Base-by-base conservation (phyloP, 768 basidiomycete genomes). In the Boletellus ananiceps region DNA sequence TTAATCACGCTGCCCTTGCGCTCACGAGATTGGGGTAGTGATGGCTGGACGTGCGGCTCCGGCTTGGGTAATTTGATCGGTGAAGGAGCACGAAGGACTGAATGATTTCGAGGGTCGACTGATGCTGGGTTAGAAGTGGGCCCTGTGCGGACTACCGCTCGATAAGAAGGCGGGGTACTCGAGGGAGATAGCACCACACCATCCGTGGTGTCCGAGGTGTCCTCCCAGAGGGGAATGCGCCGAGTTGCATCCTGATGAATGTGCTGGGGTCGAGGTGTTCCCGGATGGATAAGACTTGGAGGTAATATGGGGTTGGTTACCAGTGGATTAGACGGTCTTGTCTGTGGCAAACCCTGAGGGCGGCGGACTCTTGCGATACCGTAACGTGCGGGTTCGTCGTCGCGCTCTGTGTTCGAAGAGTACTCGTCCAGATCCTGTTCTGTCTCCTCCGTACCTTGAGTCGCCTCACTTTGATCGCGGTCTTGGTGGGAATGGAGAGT, bases 1-100 rank as follows among this genome's bases (percentile, higher is more conserved):
- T 86, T 82, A 16, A 82, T 66, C n/a, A 74, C 69, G 55, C 72
- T 79, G 12, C 72, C 75, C 55, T 69, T 76, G 23, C 74, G 73
- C 53, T 72, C 74, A 41, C 73, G 64, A 18, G 57, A 49, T 52
- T 58, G 58, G 41, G 55, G 52, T 47, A 52, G 32, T 46, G 54
- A 25, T 38, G 46, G 36, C 40, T 58, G 63, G 40, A 32, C 16
- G 43, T 49, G 56, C 49, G 46, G 41, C 42, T 63, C 61, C 7
- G 55, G 50, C 40, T 56, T 67, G 40, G 61, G 57, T 36, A 60
- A 49, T 62, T 68, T 66, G 47, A 61, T 63, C 48, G 68, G 68
- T 41, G 68, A 68, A 32, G 57, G 60, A 16, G 57, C 41, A 40
- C 57, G 58, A 43, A 55, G 43, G 31, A 31, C 23, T 29, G 37